A percentile compares a stretch with the other conserved stretches of the same genome.
These are phyloP conservation scores for Pleurotus djamor DNA, from an alignment of 768 basidiomycete genomes.

Conservation along the genomic window DNA sequence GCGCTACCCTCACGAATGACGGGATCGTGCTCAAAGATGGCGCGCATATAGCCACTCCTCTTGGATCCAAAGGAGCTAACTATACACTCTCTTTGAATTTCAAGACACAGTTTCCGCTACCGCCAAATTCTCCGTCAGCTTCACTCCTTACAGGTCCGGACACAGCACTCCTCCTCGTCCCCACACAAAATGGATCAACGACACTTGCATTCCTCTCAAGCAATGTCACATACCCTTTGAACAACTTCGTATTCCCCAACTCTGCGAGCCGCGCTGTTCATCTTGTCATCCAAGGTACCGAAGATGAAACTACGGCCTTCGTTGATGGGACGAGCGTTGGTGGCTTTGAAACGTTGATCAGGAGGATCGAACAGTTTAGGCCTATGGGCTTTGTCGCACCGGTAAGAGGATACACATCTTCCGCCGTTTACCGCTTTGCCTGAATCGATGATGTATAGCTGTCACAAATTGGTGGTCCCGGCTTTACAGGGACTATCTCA, in stretches of 20 bases:
- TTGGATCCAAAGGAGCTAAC: conserved; percentile 2
- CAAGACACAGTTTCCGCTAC: background rate
- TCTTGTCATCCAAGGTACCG: conserved; percentile 1
- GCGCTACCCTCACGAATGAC: background rate
- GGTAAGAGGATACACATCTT: background rate
- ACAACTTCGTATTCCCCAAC: background rate
- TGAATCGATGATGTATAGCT: background rate
- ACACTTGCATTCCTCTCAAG: conserved; percentile 2
- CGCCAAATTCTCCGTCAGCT: background rate
- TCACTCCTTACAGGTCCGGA: background rate
- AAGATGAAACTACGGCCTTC: background rate
- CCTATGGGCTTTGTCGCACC: conserved; percentile 4
- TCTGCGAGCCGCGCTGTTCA: background rate
- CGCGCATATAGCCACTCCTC: background rate
- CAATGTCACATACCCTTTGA: conserved; percentile 1
- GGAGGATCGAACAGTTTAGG: background rate
- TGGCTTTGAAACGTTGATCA: background rate
- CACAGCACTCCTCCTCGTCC: background rate
- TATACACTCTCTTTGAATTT: background rate
- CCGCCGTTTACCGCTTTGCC: background rate
- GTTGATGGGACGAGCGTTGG: background rate
- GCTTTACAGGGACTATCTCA: background rate
- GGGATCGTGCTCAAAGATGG: background rate
- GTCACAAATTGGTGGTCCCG: conserved; percentile 1
- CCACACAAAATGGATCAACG: background rate